Base-by-base conservation (phyloP, 768 basidiomycete species). In the Suillus bovinus region DNA sequence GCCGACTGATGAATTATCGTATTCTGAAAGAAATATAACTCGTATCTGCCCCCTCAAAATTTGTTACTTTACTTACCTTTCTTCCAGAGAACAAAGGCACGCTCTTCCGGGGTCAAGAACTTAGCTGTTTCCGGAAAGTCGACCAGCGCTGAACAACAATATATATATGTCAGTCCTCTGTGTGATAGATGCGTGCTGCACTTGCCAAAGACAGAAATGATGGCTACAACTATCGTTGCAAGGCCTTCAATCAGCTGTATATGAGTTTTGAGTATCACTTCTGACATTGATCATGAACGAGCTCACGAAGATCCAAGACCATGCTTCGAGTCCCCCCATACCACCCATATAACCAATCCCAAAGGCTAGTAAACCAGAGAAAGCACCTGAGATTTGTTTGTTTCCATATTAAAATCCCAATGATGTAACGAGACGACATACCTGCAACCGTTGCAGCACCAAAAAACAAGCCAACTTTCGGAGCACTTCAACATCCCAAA, bases 301-400 rank as follows among this genome's bases (percentile, higher is more conserved):
- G 70, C 82, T 46, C 65, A 86, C 84, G 61, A 88, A 89, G 54
- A 88, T 87, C 87, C 87, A 88, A 0, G 83, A 83, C 87, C 87
- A 89, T 13, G 84, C 86, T 20, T 79, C 67, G 20, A 83, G 68
- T 2, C 82, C 80, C 3, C 67, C 72, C 0, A 71, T 72, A 0
- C 82, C 83, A 31, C 72, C 69, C 84, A 88, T 83, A 57, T 82
- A 81, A 42, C 79, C 76, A 33, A 87, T 83, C 0, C 70, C 85
- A 69, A 77, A 86, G 0, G 86, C 86, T 17, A 88, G 66, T 7
- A 87, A 70, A 0, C 86, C 86, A 1, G 85, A 84, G 68, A 88
- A 86, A 4, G 86, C 86, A 8, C 78, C 79, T 69, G 49, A 16
- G 17, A n/a, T 38, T 36, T 36, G n/a, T n/a, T n/a, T n/a, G 16